Evolutionary conservation across 208 protist species (phyloP), one percentile per base, ranked within the genome.

Genomic region (Angomonas desouzai): DNA sequence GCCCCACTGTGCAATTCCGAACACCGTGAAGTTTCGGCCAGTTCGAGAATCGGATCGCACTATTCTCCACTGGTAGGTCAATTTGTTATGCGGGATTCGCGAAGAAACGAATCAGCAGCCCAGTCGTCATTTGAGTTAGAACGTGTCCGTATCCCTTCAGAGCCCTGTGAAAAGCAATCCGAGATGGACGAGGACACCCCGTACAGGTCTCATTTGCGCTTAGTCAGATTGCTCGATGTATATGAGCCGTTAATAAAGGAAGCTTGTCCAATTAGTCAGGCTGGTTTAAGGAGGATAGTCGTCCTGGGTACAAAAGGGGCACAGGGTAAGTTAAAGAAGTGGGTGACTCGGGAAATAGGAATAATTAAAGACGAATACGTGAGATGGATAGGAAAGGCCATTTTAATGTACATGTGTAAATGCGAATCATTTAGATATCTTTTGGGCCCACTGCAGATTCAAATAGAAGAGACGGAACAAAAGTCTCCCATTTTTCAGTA

Each of bases 401-500:
- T 95, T 64, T 92, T 85, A 70, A 79, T 83, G 36, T 95, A 95
- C 68, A 85, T 95, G 81, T 85, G 76, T 72, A 71, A 76, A 10
- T 80, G 79, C 75, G 71, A 68, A 20, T 49, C 85, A 59, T 89
- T 86, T 68, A 66, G 82, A 40, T 64, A 63, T 28, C 78, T 93
- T 57, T 38, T 95, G 20, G 59, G 72, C 29, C 84, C 89, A 16
- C 71, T 95, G 30, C 76, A 89, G 34, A 29, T 92, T 28, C 55
- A 65, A 55, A 74, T 59, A 27, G 20, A 23, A 4, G 18, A 23
- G 0, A 55, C 64, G 23, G 16, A 28, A 10, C 9, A 6, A 1
- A 27, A 47, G 18, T 68, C 33, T 43, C 60, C 38, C 28, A 36
- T 66, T 33, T 45, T 64, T 16, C 45, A 51, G n/a, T 51, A 51